A percentile compares a stretch with the other conserved stretches of the same genome.
These are phyloP conservation scores for Sugiyamaella valdiviana DNA, from an alignment of 805 yeast species.

Conservation along the genomic window DNA sequence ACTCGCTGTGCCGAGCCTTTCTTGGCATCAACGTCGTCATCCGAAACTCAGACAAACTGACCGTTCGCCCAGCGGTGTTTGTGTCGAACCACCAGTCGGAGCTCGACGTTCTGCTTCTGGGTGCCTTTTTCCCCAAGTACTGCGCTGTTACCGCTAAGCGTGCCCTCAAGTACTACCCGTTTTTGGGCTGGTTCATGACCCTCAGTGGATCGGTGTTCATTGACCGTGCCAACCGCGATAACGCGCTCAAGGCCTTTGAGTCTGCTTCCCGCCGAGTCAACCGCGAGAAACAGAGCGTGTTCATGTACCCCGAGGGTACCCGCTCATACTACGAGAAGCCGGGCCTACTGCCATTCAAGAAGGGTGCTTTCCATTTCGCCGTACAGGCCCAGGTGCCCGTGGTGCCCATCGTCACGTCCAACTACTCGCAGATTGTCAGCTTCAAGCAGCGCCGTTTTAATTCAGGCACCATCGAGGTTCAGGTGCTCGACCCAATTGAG, in stretches of 20 bases:
- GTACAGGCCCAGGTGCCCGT: constrained; percentile 86
- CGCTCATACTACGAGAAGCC: constrained; percentile 71
- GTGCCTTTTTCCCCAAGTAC: constrained; percentile 76
- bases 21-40: constrained; percentile 68
- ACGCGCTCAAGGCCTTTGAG: constrained; percentile 70
- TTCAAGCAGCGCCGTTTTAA: constrained; percentile 58
- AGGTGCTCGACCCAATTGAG: constrained; percentile 73
- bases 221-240: constrained; percentile 70
- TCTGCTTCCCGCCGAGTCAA: constrained; percentile 60
- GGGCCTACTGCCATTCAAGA: constrained; percentile 78
- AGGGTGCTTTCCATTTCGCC: constrained; percentile 97
- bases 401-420: constrained; percentile 81
- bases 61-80: constrained; percentile 63
- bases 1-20: constrained; percentile 49
- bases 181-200: constrained; percentile 95
- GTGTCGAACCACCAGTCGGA: constrained; percentile 90
- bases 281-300: constrained; percentile 62
- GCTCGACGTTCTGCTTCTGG: constrained; percentile 75
- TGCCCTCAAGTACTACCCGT: constrained; percentile 75
- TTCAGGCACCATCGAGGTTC: constrained; percentile 67
- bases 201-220: constrained; percentile 86
- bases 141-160: constrained; percentile 91
- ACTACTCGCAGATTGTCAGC: constrained; percentile 69
- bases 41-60: constrained; percentile 56
- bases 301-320: constrained; percentile 96